These are phyloP conservation scores for Avena atlantica DNA, from an alignment of 176 grass and related monocot genomes.

Conservation along the genomic window DNA sequence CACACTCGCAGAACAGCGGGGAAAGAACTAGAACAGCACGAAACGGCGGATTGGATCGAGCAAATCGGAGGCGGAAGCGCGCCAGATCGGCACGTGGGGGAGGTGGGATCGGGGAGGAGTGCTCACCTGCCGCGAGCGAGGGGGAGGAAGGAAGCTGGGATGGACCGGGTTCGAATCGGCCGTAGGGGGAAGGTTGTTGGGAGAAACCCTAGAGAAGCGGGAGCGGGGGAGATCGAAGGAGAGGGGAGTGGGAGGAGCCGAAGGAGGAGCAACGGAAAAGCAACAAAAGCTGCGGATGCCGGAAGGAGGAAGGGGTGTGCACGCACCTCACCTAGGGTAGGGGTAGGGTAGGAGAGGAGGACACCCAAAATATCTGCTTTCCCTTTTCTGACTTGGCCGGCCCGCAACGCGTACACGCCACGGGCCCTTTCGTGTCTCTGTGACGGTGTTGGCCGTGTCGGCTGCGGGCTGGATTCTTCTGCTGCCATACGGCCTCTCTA, in stretches of 20 bases:
- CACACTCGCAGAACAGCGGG: background rate
- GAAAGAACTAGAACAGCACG: background rate
- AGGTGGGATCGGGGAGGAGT: too few species aligned
- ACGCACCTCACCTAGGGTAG: slow-evolving; percentile 2
- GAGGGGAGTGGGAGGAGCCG: background rate
- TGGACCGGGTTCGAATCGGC: background rate
- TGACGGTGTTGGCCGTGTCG: background rate
- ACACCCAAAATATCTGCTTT: slow-evolving; percentile 30
- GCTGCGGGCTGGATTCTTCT: slow-evolving; percentile 1
- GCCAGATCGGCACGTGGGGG: too few species aligned
- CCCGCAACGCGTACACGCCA: slow-evolving; percentile 12
- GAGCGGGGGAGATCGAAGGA: background rate
- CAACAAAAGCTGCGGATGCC: background rate
- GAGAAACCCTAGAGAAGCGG: slow-evolving; percentile 43
- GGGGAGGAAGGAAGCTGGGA: background rate
- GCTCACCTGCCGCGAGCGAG: slow-evolving; percentile 14
- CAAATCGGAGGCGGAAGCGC: background rate
- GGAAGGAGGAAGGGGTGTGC: background rate
- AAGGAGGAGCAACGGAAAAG: background rate
- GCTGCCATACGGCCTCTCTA: background rate
- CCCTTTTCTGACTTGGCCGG: slow-evolving; percentile 36
- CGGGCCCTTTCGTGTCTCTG: background rate
- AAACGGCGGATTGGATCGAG: slow-evolving; percentile 12
- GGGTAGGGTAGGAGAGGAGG: background rate
- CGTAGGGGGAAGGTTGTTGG: background rate